These are phyloP conservation scores for Aegilops longissima DNA, from an alignment of 176 grass and related monocot genomes.

Conservation along the genomic window DNA sequence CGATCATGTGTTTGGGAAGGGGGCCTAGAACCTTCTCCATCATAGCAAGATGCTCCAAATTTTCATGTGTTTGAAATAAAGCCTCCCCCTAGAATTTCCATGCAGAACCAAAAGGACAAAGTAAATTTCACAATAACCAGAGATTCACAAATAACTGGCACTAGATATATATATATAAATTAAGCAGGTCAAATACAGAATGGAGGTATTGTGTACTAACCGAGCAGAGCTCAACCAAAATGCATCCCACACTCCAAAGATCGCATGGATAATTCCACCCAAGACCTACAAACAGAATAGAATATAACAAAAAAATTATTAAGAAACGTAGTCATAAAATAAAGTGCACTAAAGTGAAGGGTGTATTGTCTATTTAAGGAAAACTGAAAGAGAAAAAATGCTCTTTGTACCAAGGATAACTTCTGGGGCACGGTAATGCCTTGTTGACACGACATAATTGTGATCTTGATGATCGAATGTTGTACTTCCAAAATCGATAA, in stretches of 20 bases:
- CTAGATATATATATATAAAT: conserved; percentile 21
- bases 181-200: not conserved
- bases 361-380: not conserved
- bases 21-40: conserved; percentile 88
- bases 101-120: conserved; percentile 22
- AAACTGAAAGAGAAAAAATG: not conserved
- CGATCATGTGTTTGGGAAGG: conserved; percentile 81
- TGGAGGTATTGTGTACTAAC: conserved; percentile 50
- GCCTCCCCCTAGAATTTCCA: conserved; percentile 69
- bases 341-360: conserved; percentile 19
- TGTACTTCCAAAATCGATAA: conserved; percentile 95
- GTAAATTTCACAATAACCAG: conserved; percentile 10
- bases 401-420: conserved; percentile 88
- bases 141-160: conserved; percentile 14
- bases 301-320: not conserved
- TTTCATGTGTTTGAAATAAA: conserved; percentile 94
- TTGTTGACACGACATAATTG: conserved; percentile 91
- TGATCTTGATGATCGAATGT: conserved; percentile 94
- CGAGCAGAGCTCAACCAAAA: conserved; percentile 94
- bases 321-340: not conserved
- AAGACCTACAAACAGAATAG: conserved; percentile 64
- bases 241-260: conserved; percentile 96
- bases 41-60: conserved; percentile 97
- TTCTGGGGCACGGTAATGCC: conserved; percentile 96
- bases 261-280: conserved; percentile 97